Base-by-base conservation (phyloP, 495 filamentous ascomycete genomes). In the Penicillium goetzii region DNA sequence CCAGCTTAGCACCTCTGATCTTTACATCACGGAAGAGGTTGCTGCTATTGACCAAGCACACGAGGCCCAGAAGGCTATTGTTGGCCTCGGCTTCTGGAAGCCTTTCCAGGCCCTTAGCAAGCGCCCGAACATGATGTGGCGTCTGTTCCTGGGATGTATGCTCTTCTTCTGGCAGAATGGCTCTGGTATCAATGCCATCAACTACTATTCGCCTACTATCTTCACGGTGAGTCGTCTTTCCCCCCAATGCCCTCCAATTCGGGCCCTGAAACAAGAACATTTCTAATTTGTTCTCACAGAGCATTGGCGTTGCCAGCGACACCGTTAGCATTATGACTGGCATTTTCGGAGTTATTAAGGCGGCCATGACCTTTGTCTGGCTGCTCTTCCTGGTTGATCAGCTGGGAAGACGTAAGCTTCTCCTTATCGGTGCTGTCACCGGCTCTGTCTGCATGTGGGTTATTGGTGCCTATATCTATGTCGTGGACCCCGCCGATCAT, bases 391-490 rank as follows among this genome's bases (percentile, higher is more conserved):
- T 88, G 43, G 87, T 88, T 54, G 90, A 93, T 68, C 84, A 86
- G 8, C 78, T 92, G 1, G 90, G 90, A 28, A 80, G 90, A 14
- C 82, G 88, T 3, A 84, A 86, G 25, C 86, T 88, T 40, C 83
- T 95, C 28, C 78, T 92, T 41, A 85, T 83, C 74, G 92, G 90
- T 56, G 87, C 84, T 9, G 81, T 91, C 62, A 88, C 84, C 8
- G 88, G 89, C 65, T 86, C 83, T 1, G 72, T 89, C 55, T 85
- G 84, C 65, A 91, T 92, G 86, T 89, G 89, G 76, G 86, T 92
- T 61, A 89, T 93, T 64, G 90, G 90, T 30, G 76, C 70, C 4
- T 80, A 80, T 73, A 83, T 96, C 55, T 90, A 91, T 58, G 77
- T 85, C 50, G 82, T 85, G 6, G 72, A 84, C 60, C 81, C 86